These are phyloP conservation scores for Mediolabrus comicus DNA, from an alignment of 108 stramenopile species.

Conservation along the genomic window DNA sequence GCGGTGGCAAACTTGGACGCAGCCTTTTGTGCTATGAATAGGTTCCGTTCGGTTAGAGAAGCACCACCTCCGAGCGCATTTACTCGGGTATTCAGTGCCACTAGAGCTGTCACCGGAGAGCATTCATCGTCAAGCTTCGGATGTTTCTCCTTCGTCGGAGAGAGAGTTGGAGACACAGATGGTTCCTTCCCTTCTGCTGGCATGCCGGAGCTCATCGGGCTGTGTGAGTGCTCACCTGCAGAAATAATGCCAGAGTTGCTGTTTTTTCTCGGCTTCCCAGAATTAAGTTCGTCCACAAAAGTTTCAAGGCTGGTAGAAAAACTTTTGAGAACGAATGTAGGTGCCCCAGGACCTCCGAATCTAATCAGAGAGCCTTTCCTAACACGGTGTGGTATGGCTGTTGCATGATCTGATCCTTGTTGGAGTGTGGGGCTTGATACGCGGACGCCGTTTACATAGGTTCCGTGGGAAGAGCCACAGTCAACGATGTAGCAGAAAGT, in stretches of 20 bases:
- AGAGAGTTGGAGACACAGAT: constrained; percentile 20
- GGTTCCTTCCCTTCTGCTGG: constrained; percentile 17
- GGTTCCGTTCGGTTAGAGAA: constrained; percentile 8
- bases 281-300: constrained; percentile 20
- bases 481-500: constrained; percentile 82
- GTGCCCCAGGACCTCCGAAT: constrained; percentile 81
- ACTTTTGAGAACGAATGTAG: constrained; percentile 73
- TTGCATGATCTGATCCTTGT: constrained; percentile 26
- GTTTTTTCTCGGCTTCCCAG: constrained; percentile 2
- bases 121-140: not conserved
- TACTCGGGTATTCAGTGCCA: constrained; percentile 33
- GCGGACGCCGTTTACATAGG: constrained; percentile 71
- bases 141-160: constrained; percentile 2
- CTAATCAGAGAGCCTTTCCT: constrained; percentile 72
- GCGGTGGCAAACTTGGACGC: constrained; percentile 13
- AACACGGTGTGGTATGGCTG: constrained; percentile 67
- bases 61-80: constrained; percentile 43
- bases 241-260: not conserved
- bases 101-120: constrained; percentile 21
- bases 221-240: not conserved
- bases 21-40: constrained; percentile 10
- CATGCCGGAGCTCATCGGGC: constrained; percentile 2
- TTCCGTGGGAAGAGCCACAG: constrained; percentile 81
- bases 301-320: constrained; percentile 55
- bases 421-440: constrained; percentile 45